Conservation (phyloP, 176 grass and related monocot species). For the Oryza meyeriana region DNA sequence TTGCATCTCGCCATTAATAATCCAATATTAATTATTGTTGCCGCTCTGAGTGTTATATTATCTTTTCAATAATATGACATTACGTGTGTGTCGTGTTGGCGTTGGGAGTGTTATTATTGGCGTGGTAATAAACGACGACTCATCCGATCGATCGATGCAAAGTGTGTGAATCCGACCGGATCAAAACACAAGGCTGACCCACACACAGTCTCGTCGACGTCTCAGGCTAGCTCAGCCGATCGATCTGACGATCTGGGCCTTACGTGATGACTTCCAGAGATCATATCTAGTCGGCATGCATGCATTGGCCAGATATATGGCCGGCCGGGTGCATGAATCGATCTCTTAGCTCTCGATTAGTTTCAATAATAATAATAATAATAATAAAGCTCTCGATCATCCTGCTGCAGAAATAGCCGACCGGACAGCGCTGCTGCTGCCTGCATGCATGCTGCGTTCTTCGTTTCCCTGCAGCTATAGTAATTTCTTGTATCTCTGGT, state of each 20-base stretch:
- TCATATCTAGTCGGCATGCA: not conserved
- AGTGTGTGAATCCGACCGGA: constrained; percentile 40
- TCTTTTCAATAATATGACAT: not conserved
- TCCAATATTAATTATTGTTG: not conserved
- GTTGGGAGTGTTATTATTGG: not conserved
- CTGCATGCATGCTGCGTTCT: no score
- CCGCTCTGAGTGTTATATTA: not conserved
- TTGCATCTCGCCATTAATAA: not conserved
- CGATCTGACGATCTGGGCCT: constrained; percentile 19
- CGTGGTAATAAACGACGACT: not conserved
- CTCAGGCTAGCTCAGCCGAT: not conserved
- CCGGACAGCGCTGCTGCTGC: not conserved
- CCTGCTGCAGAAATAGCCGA: not conserved
- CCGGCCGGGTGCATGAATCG: constrained; percentile 1
- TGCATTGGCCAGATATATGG: no score
- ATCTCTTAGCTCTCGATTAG: not conserved
- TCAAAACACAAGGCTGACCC: not conserved
- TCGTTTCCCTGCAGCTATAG: no score
- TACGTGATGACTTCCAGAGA: not conserved
- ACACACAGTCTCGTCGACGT: constrained; percentile 4
- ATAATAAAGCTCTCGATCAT: constrained; percentile 14
- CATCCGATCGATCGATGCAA: not conserved
- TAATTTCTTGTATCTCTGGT: no score
- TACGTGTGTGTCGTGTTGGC: not conserved
- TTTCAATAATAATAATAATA: no score